Evolutionary conservation across 1,284 basidiomycete genomes (phyloP).

Genomic region (Naganishia albida): DNA sequence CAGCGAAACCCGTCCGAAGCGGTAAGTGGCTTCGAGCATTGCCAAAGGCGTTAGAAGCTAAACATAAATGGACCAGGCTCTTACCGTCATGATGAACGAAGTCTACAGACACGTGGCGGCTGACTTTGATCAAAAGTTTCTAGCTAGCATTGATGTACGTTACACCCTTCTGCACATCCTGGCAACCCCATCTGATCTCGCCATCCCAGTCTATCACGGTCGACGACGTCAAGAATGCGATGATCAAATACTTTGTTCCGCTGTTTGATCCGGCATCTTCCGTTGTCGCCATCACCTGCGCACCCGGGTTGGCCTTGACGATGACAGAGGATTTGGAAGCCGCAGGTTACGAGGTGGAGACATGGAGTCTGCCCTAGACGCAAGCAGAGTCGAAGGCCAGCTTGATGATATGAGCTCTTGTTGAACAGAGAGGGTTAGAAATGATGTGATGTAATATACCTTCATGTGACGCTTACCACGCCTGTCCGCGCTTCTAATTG

Average conservation of each 20-base stretch:
- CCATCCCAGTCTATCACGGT: slow-evolving; percentile 65
- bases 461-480: too few species aligned
- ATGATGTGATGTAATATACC: too few species aligned
- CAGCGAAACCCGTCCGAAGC: slow-evolving; percentile 82
- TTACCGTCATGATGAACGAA: slow-evolving; percentile 80
- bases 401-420: too few species aligned
- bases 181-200: background rate
- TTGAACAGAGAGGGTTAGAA: too few species aligned
- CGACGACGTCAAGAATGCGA: slow-evolving; percentile 69
- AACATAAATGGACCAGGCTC: slow-evolving; percentile 58
- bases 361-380: slow-evolving; percentile 56
- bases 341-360: slow-evolving; percentile 77
- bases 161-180: background rate
- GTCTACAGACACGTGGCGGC: slow-evolving; percentile 75
- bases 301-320: slow-evolving; percentile 74
- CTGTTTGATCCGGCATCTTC: slow-evolving; percentile 78
- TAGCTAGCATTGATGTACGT: slow-evolving; percentile 61
- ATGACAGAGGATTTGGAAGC: slow-evolving; percentile 66
- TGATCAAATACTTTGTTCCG: slow-evolving; percentile 78
- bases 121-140: slow-evolving; percentile 69
- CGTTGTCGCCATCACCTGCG: slow-evolving; percentile 79
- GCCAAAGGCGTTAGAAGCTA: slow-evolving; percentile 9
- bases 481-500: too few species aligned
- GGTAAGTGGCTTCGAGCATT: slow-evolving; percentile 58
- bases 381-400: too few species aligned